phyloP scores from a whole-genome alignment of 148 eudicot genomes.

The Persicaria tinctoria region DNA sequence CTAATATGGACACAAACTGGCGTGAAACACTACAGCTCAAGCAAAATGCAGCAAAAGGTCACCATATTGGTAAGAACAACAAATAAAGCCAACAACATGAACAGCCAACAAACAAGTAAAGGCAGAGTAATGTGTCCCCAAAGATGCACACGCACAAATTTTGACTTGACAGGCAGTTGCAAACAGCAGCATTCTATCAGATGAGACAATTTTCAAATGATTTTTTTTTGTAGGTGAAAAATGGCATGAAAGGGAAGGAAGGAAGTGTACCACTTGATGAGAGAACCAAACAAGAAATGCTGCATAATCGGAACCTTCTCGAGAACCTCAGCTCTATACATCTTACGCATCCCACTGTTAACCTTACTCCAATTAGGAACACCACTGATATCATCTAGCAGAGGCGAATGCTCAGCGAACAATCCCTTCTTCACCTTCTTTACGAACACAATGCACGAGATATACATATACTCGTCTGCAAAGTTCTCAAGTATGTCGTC shows the following conservation, averaged over 20 bases:
- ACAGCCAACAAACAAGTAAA: background rate
- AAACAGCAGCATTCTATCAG: background rate
- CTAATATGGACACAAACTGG: background rate
- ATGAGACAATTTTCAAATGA: background rate
- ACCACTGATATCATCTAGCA: conserved; percentile 90
- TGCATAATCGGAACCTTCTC: conserved; percentile 97
- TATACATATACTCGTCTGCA: conserved; percentile 65
- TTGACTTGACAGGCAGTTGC: background rate
- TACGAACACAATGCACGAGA: conserved; percentile 58
- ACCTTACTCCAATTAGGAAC: conserved; percentile 91
- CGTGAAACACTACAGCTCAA: background rate
- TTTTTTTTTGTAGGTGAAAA: background rate
- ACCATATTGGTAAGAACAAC: background rate
- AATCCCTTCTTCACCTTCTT: conserved; percentile 88
- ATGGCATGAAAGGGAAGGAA: conserved; percentile 2
- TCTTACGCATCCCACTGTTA: conserved; percentile 87
- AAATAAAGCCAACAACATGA: background rate
- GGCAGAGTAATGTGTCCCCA: background rate
- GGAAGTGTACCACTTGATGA: conserved; percentile 67
- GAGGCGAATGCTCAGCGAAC: conserved; percentile 88
- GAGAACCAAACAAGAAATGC: conserved; percentile 83
- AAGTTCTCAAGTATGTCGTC: conserved; percentile 90
- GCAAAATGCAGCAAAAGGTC: background rate
- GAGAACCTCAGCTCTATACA: conserved; percentile 87
- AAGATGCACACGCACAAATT: background rate